Base-by-base conservation (phyloP, 2,329 filamentous ascomycete genomes). In the Hypoxylon sp. region DNA sequence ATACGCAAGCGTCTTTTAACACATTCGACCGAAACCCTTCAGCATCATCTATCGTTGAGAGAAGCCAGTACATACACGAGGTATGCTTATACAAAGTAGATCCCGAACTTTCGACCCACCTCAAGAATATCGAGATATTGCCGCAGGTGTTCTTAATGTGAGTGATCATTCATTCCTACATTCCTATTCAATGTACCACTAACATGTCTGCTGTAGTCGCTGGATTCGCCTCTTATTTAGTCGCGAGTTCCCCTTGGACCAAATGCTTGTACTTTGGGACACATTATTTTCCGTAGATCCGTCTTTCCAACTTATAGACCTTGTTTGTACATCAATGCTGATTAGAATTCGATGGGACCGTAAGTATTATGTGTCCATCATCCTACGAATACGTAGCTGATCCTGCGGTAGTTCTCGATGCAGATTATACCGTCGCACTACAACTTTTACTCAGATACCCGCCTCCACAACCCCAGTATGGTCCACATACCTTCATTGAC, bases 71-170 rank as follows among this genome's bases (percentile, higher is more conserved):
- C 70, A 96, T 99, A 64, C 94, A 98, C 74, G 89, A 97, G 71
- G 86, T 91, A 26, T 89, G 92, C 53, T 81, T 99, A 46, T 87
- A 87, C 60, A 89, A 88, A 67, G 84, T 93, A 28, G 95, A 98
- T 74, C 89, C 91, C n/a, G 90, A 93, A 72, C 84, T 98, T 26
- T 90, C 92, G 13, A 82, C 84, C 22, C 94, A 98, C 76, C 84
- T 99, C 17, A 89, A 89, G 61, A 86, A 87, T 62, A 89, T 97
- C 48, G 94, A 97, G 63, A 89, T 99, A 64, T 80, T 97, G n/a
- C 95, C 95, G 1, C 95, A 99, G 72, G 94, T 99, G 52, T 99
- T 98, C 74, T 81, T 98, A 22, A 96, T 98, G 91, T 95, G 79
- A 76, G 84, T 75, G 2, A 2, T 24, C 13, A 17, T 37, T 19